Conservation (phyloP, 495 filamentous ascomycete genomes). For the Aspergillus cavernicola region DNA sequence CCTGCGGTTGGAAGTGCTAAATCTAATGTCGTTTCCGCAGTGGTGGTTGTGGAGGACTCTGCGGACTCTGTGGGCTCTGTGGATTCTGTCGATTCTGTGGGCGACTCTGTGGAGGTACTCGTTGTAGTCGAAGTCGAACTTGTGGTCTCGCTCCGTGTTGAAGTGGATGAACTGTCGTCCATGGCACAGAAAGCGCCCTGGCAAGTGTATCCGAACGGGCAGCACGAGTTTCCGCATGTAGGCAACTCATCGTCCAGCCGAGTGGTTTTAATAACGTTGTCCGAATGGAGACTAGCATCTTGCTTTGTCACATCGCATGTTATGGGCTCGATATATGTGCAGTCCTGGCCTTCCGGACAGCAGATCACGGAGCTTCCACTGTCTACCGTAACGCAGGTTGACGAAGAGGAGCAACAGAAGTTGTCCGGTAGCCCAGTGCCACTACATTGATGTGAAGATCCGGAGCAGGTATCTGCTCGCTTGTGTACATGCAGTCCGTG, state of each 20-base stretch:
- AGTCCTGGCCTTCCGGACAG: slow-evolving; percentile 63
- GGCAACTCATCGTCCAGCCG: slow-evolving; percentile 51
- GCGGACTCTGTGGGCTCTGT: background rate
- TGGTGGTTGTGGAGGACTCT: background rate
- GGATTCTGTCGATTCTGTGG: background rate
- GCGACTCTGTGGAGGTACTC: background rate
- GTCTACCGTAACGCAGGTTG: slow-evolving; percentile 65
- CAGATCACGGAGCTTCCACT: slow-evolving; percentile 67
- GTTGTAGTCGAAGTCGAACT: slow-evolving; percentile 20
- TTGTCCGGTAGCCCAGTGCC: slow-evolving; percentile 53
- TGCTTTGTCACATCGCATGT: slow-evolving; percentile 66
- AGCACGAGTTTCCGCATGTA: slow-evolving; percentile 60
- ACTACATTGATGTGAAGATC: slow-evolving; percentile 48
- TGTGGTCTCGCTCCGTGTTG: slow-evolving; percentile 16
- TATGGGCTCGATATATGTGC: slow-evolving; percentile 64
- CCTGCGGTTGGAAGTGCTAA: background rate
- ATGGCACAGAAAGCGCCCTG: slow-evolving; percentile 36
- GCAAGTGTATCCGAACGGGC: slow-evolving; percentile 78
- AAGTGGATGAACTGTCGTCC: slow-evolving; percentile 33
- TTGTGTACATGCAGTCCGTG: slow-evolving; percentile 33
- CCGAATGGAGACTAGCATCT: slow-evolving; percentile 58
- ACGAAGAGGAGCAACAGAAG: slow-evolving; percentile 69
- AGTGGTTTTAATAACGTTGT: slow-evolving; percentile 66
- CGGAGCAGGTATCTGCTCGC: slow-evolving; percentile 42
- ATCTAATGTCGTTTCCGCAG: background rate